Percentiles rank a stretch among this genome's conserved stretches.
Conservation (phyloP, 371 early-diverging fungal species). For the Lichtheimia hyalospora region DNA sequence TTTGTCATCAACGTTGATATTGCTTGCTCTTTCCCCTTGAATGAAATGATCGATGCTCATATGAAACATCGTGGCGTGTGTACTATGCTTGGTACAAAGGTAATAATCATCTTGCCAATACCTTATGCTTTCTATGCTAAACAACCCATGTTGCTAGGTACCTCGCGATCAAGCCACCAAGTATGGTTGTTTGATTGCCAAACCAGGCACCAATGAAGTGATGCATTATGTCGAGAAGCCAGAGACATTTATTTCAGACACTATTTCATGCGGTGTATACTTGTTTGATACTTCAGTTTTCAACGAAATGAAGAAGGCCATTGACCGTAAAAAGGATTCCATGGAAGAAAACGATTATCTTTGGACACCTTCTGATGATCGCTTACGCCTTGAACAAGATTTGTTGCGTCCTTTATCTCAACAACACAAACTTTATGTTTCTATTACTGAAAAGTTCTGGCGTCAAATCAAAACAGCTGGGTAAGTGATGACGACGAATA, state of each 20-base stretch:
- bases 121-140: neutral
- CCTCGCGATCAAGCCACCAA: conserved; percentile 74
- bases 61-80: conserved; percentile 75
- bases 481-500: conserved; percentile 35
- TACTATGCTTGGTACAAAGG: conserved; percentile 86
- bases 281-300: conserved; percentile 87
- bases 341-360: conserved; percentile 56
- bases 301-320: conserved; percentile 78
- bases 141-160: conserved; percentile 30
- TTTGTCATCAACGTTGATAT: conserved; percentile 97
- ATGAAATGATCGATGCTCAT: conserved; percentile 83
- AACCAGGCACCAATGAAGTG: conserved; percentile 81
- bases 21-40: conserved; percentile 90
- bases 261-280: conserved; percentile 94
- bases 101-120: conserved; percentile 15
- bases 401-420: conserved; percentile 84
- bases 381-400: conserved; percentile 90
- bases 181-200: conserved; percentile 93
- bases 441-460: conserved; percentile 84
- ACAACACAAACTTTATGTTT: conserved; percentile 79
- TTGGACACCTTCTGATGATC: conserved; percentile 62
- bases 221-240: conserved; percentile 98
- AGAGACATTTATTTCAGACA: conserved; percentile 89
- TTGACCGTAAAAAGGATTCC: conserved; percentile 51
- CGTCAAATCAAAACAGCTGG: conserved; percentile 93